Base-by-base conservation (phyloP, 192 early-diverging fungal species). In the Coemansia sp. region DNA sequence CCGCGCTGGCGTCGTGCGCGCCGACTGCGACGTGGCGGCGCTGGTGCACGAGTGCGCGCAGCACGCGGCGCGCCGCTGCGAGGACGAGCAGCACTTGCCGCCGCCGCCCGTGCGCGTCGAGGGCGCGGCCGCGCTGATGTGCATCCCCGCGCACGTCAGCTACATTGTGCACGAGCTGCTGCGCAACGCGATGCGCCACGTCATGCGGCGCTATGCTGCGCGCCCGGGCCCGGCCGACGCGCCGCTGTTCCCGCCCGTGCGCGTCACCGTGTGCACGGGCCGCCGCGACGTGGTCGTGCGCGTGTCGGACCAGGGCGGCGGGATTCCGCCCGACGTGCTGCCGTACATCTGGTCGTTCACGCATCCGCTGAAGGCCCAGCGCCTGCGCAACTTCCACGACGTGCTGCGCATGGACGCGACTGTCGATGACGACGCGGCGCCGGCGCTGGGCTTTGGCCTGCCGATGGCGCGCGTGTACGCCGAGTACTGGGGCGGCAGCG, bases 101-200 rank as follows among this genome's bases (percentile, higher is more conserved):
- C n/a, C n/a, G n/a, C n/a, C n/a, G n/a, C n/a, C n/a, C n/a, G n/a
- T n/a, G n/a, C n/a, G n/a, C n/a, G n/a, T 94, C 12, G 88, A 90
- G 59, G 92, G 90, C 7, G 80, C 87, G 40, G 87, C 88, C 6
- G 73, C 79, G 20, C 92, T 98, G 64, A 84, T 87, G 57, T 98
- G 95, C 64, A 94, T 98, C 47, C 90, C 93, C 7, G 95, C 92
- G 34, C 93, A 98, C 52, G 84, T 95, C 50, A 91, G 93, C 73
- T 93, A 95, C 63, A 89, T 98, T 31, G 47, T 98, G 15, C 93
- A 89, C 49, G 93, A 98, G 78, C 70, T 98, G 38, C 67, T 97
- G 51, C 87, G 88, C 57, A 94, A 94, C 77, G 82, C 86, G 31
- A 88, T 94, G 79, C 68, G 82, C 35, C 80, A 82, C 48, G 90